Evolutionary conservation across 306 rosid species (phyloP), one percentile per base, ranked within the genome.

Genomic region (Quercus parvula): DNA sequence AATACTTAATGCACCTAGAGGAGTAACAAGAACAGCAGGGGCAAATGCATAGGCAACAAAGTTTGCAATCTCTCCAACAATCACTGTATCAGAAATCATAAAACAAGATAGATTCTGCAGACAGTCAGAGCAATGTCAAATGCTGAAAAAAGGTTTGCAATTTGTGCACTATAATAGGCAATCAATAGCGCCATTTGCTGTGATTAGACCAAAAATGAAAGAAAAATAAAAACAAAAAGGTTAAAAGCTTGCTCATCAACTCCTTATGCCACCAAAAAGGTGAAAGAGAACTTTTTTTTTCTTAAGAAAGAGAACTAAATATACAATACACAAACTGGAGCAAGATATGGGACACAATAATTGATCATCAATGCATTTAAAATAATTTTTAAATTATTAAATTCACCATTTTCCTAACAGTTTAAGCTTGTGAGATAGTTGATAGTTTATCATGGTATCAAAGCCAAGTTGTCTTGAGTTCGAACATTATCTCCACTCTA

Each of bases 1-100:
- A 51, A 94, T 92, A 62, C 98, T 94, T 78, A 94, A 75, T 58
- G 98, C 98, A n/a, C 98, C 98, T 13, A 94, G 96, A 44, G 98
- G 98, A 31, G 98, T 91, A 74, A 94, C 98, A 20, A 94, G 91
- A 62, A 94, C 90, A 31, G 97, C 97, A 2, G 98, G 98, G 70
- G 98, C 94, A 89, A 91, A 94, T 46, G 97, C 98, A 80, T 94
- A 94, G 0, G 98, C 98, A 76, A 87, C 77, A 73, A 94, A 94
- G 76, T 94, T 94, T 63, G 97, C 97, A 74, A 87, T 76, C 88
- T 91, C 97, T 75, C 98, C 98, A 46, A 88, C 91, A 84, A 94
- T 84, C 98, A 94, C 98, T 94, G 85, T 66, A 88, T 83, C 74
- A 86, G 59, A 87, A 75, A 83, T 79, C 79, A 82, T 27, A 86